Evolutionary conservation across 1,139 yeast genomes (phyloP), one percentile per base, ranked within the genome.

Genomic region (Citeromyces siamensis): DNA sequence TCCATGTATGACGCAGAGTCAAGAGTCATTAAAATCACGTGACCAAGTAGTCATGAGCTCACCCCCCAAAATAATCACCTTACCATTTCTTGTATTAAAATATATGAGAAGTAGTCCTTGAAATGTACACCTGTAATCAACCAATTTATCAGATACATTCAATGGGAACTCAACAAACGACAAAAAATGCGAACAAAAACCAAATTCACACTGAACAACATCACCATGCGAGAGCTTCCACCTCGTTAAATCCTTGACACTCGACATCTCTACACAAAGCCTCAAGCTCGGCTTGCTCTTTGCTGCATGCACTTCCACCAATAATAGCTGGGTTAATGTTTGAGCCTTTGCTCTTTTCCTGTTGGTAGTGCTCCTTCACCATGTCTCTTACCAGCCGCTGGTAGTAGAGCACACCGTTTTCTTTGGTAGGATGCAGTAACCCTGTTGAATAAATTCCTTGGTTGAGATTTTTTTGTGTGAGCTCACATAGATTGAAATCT

Each of bases 381-480:
- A 19, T 8, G 27, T 28, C 19, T 20, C 28, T 19, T 32, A 34
- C 32, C 14, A 33, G 19, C 39, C 36, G 13, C 33, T 16, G 38
- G 41, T 18, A 19, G 26, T 18, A 33, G 40, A 19, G 36, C 35
- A 22, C 80, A 18, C 80, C 80, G 36, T 58, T 58, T 50, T 73
- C 80, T 52, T 72, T 73, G 33, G 57, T 52, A 38, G 80, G 80
- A 50, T 73, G 79, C 44, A 73, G 62, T 47, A 58, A 70, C 2
- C 79, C 79, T 3, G 77, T 64, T 5, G 66, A 58, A 51, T 73
- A 73, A 26, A 73, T 61, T 10, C 79, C 77, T 51, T 71, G 73
- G 52, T 69, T 70, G 48, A 73, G 61, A 55, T 73, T 73, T 57
- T 68, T 67, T 49, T 73, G 80, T 5, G 80, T 73, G 47, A 60